These are phyloP conservation scores for Komagataella mondaviorum DNA, from an alignment of 805 yeast genomes.

Conservation along the genomic window DNA sequence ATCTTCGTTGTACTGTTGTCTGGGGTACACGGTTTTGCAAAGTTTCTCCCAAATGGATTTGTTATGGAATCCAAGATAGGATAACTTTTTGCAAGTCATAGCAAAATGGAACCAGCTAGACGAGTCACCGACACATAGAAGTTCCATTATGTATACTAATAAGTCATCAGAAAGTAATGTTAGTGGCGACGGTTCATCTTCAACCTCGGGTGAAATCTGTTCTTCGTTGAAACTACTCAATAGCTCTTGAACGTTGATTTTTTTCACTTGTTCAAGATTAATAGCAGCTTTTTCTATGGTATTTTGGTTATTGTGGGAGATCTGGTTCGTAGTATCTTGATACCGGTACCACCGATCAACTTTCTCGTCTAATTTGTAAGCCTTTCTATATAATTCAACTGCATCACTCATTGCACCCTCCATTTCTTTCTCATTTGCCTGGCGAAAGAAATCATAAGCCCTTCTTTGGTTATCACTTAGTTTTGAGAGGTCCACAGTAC, in stretches of 20 bases:
- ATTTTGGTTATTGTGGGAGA: conserved; percentile 6
- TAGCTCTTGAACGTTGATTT: conserved; percentile 27
- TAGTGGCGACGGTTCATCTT: conserved; percentile 25
- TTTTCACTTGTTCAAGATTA: conserved; percentile 10
- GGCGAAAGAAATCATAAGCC: conserved; percentile 36
- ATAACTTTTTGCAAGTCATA: conserved; percentile 41
- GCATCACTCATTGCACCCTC: conserved; percentile 79
- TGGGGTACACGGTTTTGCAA: conserved; percentile 36
- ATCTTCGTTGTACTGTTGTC: conserved; percentile 37
- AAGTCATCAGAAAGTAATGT: conserved; percentile 45
- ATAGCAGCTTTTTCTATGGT: not conserved
- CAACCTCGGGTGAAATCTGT: conserved; percentile 13
- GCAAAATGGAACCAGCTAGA: conserved; percentile 56
- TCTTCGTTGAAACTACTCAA: conserved; percentile 21
- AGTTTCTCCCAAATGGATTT: conserved; percentile 36
- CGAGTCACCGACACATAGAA: conserved; percentile 32
- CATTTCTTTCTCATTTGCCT: conserved; percentile 58
- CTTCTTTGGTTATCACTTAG: conserved; percentile 10
- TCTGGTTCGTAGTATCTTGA: conserved; percentile 20
- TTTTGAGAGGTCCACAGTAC: not conserved
- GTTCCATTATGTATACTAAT: conserved; percentile 33
- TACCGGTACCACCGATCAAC: conserved; percentile 63
- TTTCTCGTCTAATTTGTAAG: conserved; percentile 36
- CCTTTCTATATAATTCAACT: conserved; percentile 54
- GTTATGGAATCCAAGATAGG: conserved; percentile 42